Evolutionary conservation across 2,329 filamentous ascomycete genomes (phyloP).

Genomic region (Hypoxylon sp.): DNA sequence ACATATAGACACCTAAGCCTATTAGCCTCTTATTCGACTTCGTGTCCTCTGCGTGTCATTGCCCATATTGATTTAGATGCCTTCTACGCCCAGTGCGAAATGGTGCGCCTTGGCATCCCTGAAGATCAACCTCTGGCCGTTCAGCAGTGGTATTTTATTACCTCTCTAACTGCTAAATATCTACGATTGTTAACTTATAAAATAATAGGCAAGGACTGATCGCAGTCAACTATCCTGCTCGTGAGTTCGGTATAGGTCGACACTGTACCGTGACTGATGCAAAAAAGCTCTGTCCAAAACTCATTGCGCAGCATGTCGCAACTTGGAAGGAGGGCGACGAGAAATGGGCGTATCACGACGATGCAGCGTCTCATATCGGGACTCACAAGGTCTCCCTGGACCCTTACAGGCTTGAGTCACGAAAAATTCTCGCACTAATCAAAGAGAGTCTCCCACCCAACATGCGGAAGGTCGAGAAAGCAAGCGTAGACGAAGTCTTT

Average conservation of each 20-base stretch:
- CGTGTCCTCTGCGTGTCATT: slow-evolving; percentile 86
- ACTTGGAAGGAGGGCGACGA: slow-evolving; percentile 95
- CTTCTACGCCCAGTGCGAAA: slow-evolving; percentile 98
- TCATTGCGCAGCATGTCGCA: slow-evolving; percentile 92
- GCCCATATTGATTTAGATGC: slow-evolving; percentile 96
- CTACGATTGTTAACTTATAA: slow-evolving; percentile 35
- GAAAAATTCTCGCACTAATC: slow-evolving; percentile 84
- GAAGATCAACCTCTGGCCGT: slow-evolving; percentile 89
- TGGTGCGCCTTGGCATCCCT: slow-evolving; percentile 82
- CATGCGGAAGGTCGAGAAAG: slow-evolving; percentile 87
- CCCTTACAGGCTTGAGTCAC: slow-evolving; percentile 87
- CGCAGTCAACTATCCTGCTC: slow-evolving; percentile 94
- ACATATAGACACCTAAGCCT: slow-evolving; percentile 87
- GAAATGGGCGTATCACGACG: slow-evolving; percentile 90
- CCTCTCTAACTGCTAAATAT: slow-evolving; percentile 8
- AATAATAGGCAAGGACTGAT: slow-evolving; percentile 84
- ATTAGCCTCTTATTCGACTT: slow-evolving; percentile 77
- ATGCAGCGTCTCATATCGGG: slow-evolving; percentile 82
- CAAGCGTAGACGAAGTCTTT: slow-evolving; percentile 95
- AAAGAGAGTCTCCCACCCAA: slow-evolving; percentile 78
- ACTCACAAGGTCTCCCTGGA: slow-evolving; percentile 96
- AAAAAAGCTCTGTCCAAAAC: slow-evolving; percentile 84
- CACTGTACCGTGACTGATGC: slow-evolving; percentile 87
- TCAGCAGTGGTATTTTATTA: slow-evolving; percentile 80
- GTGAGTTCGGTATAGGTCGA: slow-evolving; percentile 82